These are phyloP conservation scores for Leptographium lundbergii DNA, from an alignment of 2,329 filamentous ascomycete species.

Conservation along the genomic window DNA sequence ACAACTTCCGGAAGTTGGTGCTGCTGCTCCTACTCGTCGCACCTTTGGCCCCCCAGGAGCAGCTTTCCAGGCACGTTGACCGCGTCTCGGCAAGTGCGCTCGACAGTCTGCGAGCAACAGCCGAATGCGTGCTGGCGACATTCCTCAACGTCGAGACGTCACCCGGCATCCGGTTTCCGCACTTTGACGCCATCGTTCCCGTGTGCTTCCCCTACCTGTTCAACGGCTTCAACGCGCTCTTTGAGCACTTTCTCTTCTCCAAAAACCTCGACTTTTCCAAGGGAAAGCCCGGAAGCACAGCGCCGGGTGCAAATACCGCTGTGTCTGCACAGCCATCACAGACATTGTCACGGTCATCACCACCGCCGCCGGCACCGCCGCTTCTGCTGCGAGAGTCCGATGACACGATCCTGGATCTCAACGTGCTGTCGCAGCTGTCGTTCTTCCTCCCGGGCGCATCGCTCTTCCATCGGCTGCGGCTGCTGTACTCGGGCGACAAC, in stretches of 20 bases:
- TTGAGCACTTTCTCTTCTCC: slow-evolving; percentile 65
- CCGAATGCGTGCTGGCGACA: slow-evolving; percentile 51
- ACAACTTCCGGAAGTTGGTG: slow-evolving; percentile 58
- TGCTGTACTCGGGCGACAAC: slow-evolving; percentile 57
- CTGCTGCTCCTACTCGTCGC: slow-evolving; percentile 58
- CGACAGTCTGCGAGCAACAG: slow-evolving; percentile 44
- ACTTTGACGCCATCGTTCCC: slow-evolving; percentile 48
- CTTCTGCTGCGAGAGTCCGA: slow-evolving; percentile 34
- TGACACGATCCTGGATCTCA: slow-evolving; percentile 50
- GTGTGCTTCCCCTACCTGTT: slow-evolving; percentile 54
- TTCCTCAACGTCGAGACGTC: slow-evolving; percentile 54
- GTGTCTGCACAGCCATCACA: background rate
- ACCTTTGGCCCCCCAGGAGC: slow-evolving; percentile 52
- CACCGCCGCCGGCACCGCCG: slow-evolving; percentile 2
- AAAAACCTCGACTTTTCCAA: slow-evolving; percentile 56
- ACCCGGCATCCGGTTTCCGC: slow-evolving; percentile 48
- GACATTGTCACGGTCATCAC: background rate
- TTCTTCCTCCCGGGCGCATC: slow-evolving; percentile 55
- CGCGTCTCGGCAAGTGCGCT: slow-evolving; percentile 44
- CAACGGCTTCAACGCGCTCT: slow-evolving; percentile 52
- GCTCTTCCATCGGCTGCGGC: slow-evolving; percentile 52
- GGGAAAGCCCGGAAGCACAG: slow-evolving; percentile 15
- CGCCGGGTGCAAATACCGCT: background rate
- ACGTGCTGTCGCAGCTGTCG: slow-evolving; percentile 55
- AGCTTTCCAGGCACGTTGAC: slow-evolving; percentile 45